Percentiles rank a stretch among this genome's conserved stretches.
phyloP scores from a whole-genome alignment of 176 grass and related monocot genomes.

The Ensete glaucum region DNA sequence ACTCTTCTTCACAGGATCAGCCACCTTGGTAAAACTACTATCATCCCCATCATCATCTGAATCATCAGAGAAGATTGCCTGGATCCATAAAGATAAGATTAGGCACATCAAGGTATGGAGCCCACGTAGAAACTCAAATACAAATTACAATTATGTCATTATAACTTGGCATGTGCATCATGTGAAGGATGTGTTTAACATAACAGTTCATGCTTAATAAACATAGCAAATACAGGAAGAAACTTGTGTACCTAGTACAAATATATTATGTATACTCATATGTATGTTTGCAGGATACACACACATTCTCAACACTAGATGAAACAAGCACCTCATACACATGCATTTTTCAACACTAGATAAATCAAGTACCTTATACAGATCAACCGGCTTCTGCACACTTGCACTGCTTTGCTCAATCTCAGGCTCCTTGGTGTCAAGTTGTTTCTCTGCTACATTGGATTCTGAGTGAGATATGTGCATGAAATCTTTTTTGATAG shows the following conservation, averaged over 20 bases:
- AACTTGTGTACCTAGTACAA: too few relatives aligned
- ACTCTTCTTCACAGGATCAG: constrained; percentile 61
- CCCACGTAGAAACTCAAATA: not conserved
- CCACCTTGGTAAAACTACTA: constrained; percentile 27
- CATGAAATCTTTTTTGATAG: constrained; percentile 27
- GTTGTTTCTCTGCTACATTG: constrained; percentile 30
- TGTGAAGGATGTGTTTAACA: not conserved
- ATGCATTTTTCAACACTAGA: not conserved
- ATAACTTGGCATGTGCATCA: not conserved
- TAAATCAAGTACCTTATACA: constrained; percentile 67
- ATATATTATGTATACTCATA: not conserved
- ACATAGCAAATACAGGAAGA: too few relatives aligned
- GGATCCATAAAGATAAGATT: constrained; percentile 20
- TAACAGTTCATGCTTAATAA: not conserved
- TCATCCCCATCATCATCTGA: constrained; percentile 63
- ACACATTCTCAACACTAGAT: not conserved
- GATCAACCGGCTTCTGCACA: constrained; percentile 78
- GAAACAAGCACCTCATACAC: constrained; percentile 60
- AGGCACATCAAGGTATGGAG: not conserved
- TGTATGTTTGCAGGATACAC: not conserved
- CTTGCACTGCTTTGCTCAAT: constrained; percentile 29
- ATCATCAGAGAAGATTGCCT: constrained; percentile 98
- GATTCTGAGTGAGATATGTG: constrained; percentile 29
- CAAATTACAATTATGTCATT: not conserved
- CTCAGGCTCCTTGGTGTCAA: constrained; percentile 27